These are phyloP conservation scores for Pichia sorboxylosa DNA, from an alignment of 1,139 yeast species.

Conservation along the genomic window DNA sequence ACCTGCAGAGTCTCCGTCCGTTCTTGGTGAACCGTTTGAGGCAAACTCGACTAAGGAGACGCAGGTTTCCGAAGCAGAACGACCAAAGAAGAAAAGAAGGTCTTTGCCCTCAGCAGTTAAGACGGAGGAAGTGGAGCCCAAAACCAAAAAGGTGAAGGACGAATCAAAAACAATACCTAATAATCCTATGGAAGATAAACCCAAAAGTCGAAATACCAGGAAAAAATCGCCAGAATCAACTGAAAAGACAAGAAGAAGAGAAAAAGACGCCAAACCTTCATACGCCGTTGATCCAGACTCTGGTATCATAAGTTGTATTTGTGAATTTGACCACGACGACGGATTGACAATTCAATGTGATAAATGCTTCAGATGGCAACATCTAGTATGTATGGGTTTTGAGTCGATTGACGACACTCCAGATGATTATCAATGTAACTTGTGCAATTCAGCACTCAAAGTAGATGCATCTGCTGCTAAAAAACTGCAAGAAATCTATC, in stretches of 20 bases:
- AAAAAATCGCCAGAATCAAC: background rate
- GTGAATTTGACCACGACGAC: slow-evolving; percentile 84
- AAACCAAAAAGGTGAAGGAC: background rate
- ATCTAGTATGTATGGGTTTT: slow-evolving; percentile 79
- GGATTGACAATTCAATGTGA: slow-evolving; percentile 95
- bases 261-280: slow-evolving; percentile 11
- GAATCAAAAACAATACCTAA: background rate
- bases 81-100: background rate
- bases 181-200: background rate
- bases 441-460: slow-evolving; percentile 51
- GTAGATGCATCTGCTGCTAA: slow-evolving; percentile 42
- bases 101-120: too few relatives aligned
- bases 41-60: background rate
- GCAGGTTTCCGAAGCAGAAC: background rate
- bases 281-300: slow-evolving; percentile 68
- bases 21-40: background rate
- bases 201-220: background rate
- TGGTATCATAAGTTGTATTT: slow-evolving; percentile 81
- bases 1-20: background rate
- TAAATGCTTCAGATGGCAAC: slow-evolving; percentile 88
- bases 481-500: slow-evolving; percentile 34
- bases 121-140: background rate
- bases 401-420: slow-evolving; percentile 65
- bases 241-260: background rate
- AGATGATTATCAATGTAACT: slow-evolving; percentile 72